A percentile compares a stretch with the other conserved stretches of the same genome.
Evolutionary conservation across 192 early-diverging fungal species (phyloP).

Genomic region (Hyaloraphidium curvatum): DNA sequence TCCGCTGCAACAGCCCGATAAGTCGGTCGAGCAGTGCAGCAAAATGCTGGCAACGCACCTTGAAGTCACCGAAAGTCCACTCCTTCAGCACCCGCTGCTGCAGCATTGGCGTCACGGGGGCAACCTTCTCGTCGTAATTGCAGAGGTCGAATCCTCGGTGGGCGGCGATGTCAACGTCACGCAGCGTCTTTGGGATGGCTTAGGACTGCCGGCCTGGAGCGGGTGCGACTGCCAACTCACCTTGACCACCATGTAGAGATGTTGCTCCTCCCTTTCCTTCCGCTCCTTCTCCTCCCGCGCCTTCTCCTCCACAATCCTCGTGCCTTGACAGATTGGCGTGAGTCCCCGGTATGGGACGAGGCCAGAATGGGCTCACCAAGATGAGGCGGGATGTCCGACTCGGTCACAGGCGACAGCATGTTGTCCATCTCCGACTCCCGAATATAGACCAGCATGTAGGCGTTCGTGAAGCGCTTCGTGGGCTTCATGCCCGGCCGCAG

Average conservation of each 20-base stretch:
- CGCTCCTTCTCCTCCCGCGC: conserved; percentile 42
- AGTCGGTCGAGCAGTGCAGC: not conserved
- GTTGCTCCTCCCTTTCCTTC: conserved; percentile 34
- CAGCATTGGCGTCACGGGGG: conserved; percentile 15
- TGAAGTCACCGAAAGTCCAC: conserved; percentile 22
- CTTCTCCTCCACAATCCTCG: conserved; percentile 32
- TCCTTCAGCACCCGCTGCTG: conserved; percentile 42
- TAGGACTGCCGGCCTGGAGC: not conserved
- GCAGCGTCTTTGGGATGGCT: conserved; percentile 24
- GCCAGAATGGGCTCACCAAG: conserved; percentile 29
- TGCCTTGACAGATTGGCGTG: too few species aligned
- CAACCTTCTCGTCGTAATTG: conserved; percentile 37
- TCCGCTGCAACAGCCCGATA: not conserved
- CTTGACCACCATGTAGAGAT: conserved; percentile 41
- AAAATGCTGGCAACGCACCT: not conserved
- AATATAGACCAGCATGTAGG: conserved; percentile 98
- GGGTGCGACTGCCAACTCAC: conserved; percentile 12
- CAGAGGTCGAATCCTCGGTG: conserved; percentile 79
- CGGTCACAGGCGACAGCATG: conserved; percentile 42
- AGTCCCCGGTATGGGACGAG: too few species aligned
- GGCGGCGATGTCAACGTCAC: conserved; percentile 39
- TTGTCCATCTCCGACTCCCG: conserved; percentile 51
- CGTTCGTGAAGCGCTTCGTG: conserved; percentile 77
- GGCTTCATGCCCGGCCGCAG: conserved; percentile 23
- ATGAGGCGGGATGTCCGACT: conserved; percentile 64